Evolutionary conservation across 345 rosid species (phyloP).

Genomic region (Citrus australasica): DNA sequence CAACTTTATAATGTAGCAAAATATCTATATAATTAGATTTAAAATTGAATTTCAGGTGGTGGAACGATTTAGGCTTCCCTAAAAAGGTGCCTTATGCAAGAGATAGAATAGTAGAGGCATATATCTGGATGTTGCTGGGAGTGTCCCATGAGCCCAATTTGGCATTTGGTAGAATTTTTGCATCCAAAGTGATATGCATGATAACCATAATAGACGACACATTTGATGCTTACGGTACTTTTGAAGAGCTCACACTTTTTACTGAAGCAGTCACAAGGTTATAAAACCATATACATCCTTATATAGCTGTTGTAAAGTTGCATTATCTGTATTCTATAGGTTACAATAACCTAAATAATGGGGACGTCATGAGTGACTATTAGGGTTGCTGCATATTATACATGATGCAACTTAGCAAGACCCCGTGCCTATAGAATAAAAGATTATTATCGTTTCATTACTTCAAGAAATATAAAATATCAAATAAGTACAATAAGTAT

Average conservation of each 20-base stretch:
- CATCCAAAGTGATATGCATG: neutral
- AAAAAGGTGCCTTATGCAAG: neutral
- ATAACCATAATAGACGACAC: neutral
- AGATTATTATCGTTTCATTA: no score
- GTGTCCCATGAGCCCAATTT: neutral
- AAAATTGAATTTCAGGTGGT: neutral
- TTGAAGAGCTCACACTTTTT: neutral
- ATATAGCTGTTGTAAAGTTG: neutral
- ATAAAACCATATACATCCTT: neutral
- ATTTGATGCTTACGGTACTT: neutral
- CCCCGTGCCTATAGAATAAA: no score
- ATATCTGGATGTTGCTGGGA: neutral
- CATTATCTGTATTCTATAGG: neutral
- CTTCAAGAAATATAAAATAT: no score
- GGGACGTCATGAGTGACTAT: no score
- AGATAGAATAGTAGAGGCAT: neutral
- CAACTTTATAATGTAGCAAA: no score
- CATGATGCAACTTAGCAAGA: no score
- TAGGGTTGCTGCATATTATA: no score
- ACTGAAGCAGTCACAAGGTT: neutral
- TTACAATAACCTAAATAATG: no score
- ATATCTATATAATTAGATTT: no score
- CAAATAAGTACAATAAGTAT: no score
- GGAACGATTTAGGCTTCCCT: neutral
- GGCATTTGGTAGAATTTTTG: neutral